Evolutionary conservation across 2,329 filamentous ascomycete genomes (phyloP).

Genomic region (Gremmenia infestans): DNA sequence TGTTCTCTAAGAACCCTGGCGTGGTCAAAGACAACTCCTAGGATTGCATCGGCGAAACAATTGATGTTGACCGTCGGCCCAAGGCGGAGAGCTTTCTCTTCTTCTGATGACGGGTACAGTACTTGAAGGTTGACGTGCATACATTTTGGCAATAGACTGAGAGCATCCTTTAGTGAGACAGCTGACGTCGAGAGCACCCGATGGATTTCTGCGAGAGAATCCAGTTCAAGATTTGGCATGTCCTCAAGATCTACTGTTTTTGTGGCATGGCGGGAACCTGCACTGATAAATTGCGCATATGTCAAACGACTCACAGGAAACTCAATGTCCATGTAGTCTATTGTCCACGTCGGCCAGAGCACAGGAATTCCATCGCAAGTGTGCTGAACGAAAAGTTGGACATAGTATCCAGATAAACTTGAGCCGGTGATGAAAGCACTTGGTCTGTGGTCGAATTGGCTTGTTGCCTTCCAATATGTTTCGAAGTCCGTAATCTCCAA

Average conservation of each 20-base stretch:
- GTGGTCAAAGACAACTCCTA: constrained; percentile 87
- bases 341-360: constrained; percentile 79
- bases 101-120: constrained; percentile 72
- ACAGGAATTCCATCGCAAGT: constrained; percentile 85
- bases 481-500: constrained; percentile 97
- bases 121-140: constrained; percentile 92
- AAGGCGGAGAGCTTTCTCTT: constrained; percentile 66
- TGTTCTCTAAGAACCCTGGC: constrained; percentile 63
- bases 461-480: constrained; percentile 98
- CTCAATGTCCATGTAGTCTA: constrained; percentile 69
- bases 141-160: constrained; percentile 67
- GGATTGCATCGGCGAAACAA: constrained; percentile 73
- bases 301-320: constrained; percentile 78
- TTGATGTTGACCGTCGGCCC: constrained; percentile 81
- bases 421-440: constrained; percentile 90
- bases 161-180: constrained; percentile 71
- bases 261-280: constrained; percentile 29
- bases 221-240: constrained; percentile 43
- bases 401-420: constrained; percentile 92
- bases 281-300: constrained; percentile 61
- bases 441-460: constrained; percentile 79
- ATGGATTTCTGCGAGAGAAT: constrained; percentile 62
- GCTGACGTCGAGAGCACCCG: constrained; percentile 69
- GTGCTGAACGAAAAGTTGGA: constrained; percentile 85
- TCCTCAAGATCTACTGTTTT: constrained; percentile 36